Percentiles rank a stretch among this genome's conserved stretches.
Conservation (phyloP, 352 stramenopile genomes). For the Phytopythium ostracodes region DNA sequence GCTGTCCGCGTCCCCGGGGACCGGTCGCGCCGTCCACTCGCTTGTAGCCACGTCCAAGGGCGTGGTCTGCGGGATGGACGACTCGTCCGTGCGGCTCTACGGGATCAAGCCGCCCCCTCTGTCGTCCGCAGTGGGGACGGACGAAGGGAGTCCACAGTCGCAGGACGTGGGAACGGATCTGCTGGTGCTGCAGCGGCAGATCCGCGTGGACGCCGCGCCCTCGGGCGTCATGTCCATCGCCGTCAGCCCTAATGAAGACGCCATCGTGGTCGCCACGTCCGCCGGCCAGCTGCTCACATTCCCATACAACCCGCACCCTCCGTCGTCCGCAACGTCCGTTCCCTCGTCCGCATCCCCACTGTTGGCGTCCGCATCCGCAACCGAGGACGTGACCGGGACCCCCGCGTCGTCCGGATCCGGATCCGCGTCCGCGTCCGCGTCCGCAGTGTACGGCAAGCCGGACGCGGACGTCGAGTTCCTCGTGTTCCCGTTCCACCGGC, state of each 20-base stretch:
- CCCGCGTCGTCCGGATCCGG: slow-evolving; percentile 10
- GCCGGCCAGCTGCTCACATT: slow-evolving; percentile 69
- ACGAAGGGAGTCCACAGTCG: slow-evolving; percentile 17
- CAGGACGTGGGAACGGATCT: slow-evolving; percentile 23
- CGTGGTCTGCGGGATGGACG: slow-evolving; percentile 71
- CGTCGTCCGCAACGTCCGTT: slow-evolving; percentile 9
- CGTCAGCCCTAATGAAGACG: slow-evolving; percentile 77
- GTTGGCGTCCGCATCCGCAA: too few relatives aligned
- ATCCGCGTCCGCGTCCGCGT: slow-evolving; percentile 5
- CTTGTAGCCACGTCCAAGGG: slow-evolving; percentile 71
- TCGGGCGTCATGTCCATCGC: slow-evolving; percentile 46
- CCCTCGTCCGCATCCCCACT: not conserved
- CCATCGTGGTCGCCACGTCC: slow-evolving; percentile 56
- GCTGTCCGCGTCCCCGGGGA: slow-evolving; percentile 47
- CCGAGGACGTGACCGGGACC: too few relatives aligned
- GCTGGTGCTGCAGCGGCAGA: slow-evolving; percentile 48
- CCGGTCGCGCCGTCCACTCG: slow-evolving; percentile 42
- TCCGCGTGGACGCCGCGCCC: slow-evolving; percentile 53
- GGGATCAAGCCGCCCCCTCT: slow-evolving; percentile 14
- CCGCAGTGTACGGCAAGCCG: slow-evolving; percentile 14
- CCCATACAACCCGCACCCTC: slow-evolving; percentile 55
- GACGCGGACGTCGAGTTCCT: slow-evolving; percentile 72
- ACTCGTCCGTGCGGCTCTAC: slow-evolving; percentile 70
- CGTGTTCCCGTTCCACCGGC: slow-evolving; percentile 66
- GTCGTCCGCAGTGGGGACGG: slow-evolving; percentile 2